Evolutionary conservation across 2,329 filamentous ascomycete species (phyloP).

Genomic region (Colletotrichum shisoi): DNA sequence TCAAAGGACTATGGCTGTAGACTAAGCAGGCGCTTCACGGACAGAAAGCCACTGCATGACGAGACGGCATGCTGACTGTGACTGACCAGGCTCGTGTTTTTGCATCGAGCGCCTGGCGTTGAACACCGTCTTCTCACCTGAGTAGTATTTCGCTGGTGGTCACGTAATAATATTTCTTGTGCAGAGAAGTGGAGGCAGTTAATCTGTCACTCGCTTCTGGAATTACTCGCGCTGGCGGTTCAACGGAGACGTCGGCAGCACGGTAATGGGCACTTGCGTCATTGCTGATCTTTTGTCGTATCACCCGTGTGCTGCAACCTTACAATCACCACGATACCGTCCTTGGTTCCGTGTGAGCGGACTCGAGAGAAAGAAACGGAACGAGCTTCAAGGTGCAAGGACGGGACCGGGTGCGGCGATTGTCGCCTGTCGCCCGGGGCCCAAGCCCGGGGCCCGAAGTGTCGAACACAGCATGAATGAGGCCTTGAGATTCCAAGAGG

Average conservation of each 20-base stretch:
- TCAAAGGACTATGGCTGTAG: background rate
- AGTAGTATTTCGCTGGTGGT: slow-evolving; percentile 9
- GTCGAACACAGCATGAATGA: slow-evolving; percentile 18
- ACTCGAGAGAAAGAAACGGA: background rate
- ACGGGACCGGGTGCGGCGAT: slow-evolving; percentile 13
- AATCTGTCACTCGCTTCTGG: slow-evolving; percentile 37
- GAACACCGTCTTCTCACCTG: background rate
- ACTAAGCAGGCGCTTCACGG: background rate
- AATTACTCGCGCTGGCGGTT: slow-evolving; percentile 30
- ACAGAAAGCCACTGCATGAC: background rate
- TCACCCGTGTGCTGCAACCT: slow-evolving; percentile 3
- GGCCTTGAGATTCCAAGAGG: slow-evolving; percentile 9
- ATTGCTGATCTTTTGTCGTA: background rate
- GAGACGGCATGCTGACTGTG: too few species aligned
- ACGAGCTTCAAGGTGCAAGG: slow-evolving; percentile 1
- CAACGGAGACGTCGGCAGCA: slow-evolving; percentile 13
- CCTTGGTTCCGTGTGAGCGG: slow-evolving; percentile 3
- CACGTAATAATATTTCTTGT: slow-evolving; percentile 29
- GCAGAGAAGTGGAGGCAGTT: slow-evolving; percentile 29
- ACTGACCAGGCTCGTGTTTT: too few species aligned
- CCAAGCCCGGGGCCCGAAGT: slow-evolving; percentile 29
- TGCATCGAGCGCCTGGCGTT: background rate
- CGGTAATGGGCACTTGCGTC: slow-evolving; percentile 19
- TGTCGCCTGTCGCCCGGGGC: background rate
- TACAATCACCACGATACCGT: slow-evolving; percentile 1